These are phyloP conservation scores for Podospora anserina DNA, from an alignment of 495 filamentous ascomycete species.

Conservation along the genomic window DNA sequence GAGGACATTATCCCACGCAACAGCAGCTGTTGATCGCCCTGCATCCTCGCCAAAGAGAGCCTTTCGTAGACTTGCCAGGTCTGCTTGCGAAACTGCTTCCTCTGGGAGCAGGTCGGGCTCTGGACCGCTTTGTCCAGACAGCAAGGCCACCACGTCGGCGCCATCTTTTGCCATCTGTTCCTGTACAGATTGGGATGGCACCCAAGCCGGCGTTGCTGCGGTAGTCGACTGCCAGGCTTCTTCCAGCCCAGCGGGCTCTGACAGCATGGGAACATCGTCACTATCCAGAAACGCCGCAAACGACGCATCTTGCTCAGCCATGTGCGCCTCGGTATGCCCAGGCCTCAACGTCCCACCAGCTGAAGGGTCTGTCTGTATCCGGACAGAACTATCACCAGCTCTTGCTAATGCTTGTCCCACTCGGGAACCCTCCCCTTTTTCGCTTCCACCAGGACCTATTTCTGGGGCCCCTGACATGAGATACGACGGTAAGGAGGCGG, in stretches of 20 bases:
- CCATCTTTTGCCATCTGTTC: slow-evolving; percentile 45
- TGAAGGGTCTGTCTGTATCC: slow-evolving; percentile 58
- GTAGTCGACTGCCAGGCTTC: slow-evolving; percentile 16
- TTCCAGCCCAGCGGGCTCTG: slow-evolving; percentile 23
- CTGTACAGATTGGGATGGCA: slow-evolving; percentile 19
- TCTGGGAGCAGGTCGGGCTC: slow-evolving; percentile 23
- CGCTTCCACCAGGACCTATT: slow-evolving; percentile 12
- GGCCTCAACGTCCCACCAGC: slow-evolving; percentile 20
- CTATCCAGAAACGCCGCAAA: slow-evolving; percentile 47
- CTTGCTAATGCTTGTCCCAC: slow-evolving; percentile 14
- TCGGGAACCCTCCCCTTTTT: slow-evolving; percentile 28
- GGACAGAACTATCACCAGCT: slow-evolving; percentile 28
- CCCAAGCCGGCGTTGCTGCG: not conserved
- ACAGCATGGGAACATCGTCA: slow-evolving; percentile 26
- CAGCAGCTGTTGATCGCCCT: slow-evolving; percentile 4
- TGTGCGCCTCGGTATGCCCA: slow-evolving; percentile 35
- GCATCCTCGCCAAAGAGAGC: slow-evolving; percentile 36
- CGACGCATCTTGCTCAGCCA: slow-evolving; percentile 36
- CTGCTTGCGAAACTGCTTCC: slow-evolving; percentile 22
- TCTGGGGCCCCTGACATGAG: slow-evolving; percentile 21
- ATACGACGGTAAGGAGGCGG: slow-evolving; percentile 24
- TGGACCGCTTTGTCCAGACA: slow-evolving; percentile 27
- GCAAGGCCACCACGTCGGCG: slow-evolving; percentile 42
- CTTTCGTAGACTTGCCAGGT: slow-evolving; percentile 30
- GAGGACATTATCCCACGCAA: slow-evolving; percentile 40